Evolutionary conservation across 2,329 filamentous ascomycete genomes (phyloP), one percentile per base, ranked within the genome.

Genomic region (Xylariaceae sp.): DNA sequence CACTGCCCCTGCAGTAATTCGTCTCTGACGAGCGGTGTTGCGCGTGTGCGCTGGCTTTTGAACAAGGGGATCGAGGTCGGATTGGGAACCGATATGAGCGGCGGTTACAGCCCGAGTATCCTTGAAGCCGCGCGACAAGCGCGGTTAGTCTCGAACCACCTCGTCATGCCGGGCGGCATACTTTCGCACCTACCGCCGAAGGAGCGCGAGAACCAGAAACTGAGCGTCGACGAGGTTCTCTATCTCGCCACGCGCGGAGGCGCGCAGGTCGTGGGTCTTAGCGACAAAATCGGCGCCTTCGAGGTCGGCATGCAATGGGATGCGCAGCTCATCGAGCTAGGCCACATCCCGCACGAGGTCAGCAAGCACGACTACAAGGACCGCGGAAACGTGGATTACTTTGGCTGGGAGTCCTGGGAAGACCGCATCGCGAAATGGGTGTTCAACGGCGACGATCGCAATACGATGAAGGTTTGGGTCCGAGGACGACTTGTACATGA

Each of bases 381-480:
- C 2, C 75, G 76, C 1, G 86, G 88, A 0, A 85, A 87, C 51
- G 90, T 97, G 0, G 92, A 97, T 74, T 74, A 97, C 0, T 99
- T 97, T 77, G 92, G 92, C 0, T 91, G 88, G 83, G 93, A 97
- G 80, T 83, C 71, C n/a, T 95, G 89, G 90, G 84, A 88, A 45
- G 90, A 97, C 69, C 84, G 80, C 69, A 76, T 97, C 9, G 89
- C 90, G 55, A 99, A 99, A 79, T 99, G 94, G 94, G 79, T 97
- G 62, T 99, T 89, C 75, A 89, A 85, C 65, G 94, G 94, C 0
- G 92, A 97, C 77, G 94, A 97, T 75, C 80, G 93, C 66, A 97
- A 97, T 73, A 93, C 92, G 2, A 82, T 81, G 68, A 86, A 82
- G 66, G 94, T 99, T 4, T 99, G 93, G 93, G 92, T 97, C 1